Conservation (phyloP, 2,329 filamentous ascomycete genomes). For the Hypoxylon sp. region DNA sequence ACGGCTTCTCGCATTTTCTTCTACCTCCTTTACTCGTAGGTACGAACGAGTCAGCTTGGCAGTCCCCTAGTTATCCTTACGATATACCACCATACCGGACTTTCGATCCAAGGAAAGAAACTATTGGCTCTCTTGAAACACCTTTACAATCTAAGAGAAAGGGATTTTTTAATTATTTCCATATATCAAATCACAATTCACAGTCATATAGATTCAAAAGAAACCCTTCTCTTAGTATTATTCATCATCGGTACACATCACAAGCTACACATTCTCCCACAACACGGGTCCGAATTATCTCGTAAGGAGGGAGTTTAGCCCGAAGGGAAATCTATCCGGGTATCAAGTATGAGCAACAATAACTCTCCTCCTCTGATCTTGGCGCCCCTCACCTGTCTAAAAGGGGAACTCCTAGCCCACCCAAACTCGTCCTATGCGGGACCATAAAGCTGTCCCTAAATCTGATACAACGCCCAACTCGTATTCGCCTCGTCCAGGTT, state of each 20-base stretch:
- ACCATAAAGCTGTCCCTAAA: constrained; percentile 31
- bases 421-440: constrained; percentile 23
- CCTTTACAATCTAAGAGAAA: not conserved
- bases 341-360: constrained; percentile 54
- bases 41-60: not conserved
- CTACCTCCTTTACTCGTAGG: too few species aligned
- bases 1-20: too few species aligned
- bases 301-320: constrained; percentile 41
- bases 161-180: not conserved
- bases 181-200: not conserved
- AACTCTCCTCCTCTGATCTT: constrained; percentile 27
- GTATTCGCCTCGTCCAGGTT: constrained; percentile 41
- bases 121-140: not conserved
- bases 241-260: not conserved
- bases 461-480: constrained; percentile 40
- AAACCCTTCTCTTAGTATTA: not conserved
- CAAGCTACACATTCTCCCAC: not conserved
- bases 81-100: not conserved
- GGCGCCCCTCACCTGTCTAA: constrained; percentile 4
- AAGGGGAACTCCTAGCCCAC: constrained; percentile 1
- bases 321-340: constrained; percentile 57
- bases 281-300: constrained; percentile 30
- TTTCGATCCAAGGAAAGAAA: not conserved
- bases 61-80: not conserved
- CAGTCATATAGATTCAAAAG: not conserved